Conservation (phyloP, 2,329 filamentous ascomycete genomes). For the Geosmithia putterillii region DNA sequence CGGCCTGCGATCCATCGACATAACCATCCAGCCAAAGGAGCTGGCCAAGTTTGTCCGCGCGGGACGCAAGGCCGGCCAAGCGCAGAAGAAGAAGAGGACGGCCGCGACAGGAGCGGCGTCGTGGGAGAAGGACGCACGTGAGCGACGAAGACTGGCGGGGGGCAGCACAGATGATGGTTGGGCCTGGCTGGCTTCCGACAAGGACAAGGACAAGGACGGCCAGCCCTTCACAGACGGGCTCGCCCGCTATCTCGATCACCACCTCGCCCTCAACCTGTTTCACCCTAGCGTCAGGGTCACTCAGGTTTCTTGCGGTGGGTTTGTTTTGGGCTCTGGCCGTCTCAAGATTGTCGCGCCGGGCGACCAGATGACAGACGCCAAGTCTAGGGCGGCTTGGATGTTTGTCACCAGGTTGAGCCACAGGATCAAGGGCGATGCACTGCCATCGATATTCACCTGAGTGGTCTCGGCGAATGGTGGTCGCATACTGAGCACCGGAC, state of each 20-base stretch:
- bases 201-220: conserved; percentile 5
- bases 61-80: conserved; percentile 26
- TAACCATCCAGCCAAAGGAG: conserved; percentile 37
- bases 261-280: conserved; percentile 41
- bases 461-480: too few species aligned
- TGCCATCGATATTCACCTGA: conserved; percentile 11
- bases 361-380: conserved; percentile 11
- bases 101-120: conserved; percentile 2
- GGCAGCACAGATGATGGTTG: conserved; percentile 38
- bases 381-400: conserved; percentile 22
- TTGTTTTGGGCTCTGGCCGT: conserved; percentile 38
- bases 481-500: too few species aligned
- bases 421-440: conserved; percentile 14
- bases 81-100: conserved; percentile 1
- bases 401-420: conserved; percentile 22
- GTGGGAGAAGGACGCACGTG: conserved; percentile 20
- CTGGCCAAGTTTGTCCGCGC: conserved; percentile 30
- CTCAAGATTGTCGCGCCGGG: conserved; percentile 28
- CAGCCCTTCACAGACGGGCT: conserved; percentile 37
- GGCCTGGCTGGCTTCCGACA: conserved; percentile 27
- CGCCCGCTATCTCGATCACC: conserved; percentile 34
- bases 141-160: conserved; percentile 33
- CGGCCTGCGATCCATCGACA: conserved; percentile 32
- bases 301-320: conserved; percentile 43
- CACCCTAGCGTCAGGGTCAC: conserved; percentile 39